These are phyloP conservation scores for Suhomyces bokatorum DNA, from an alignment of 1,139 yeast species.

Conservation along the genomic window DNA sequence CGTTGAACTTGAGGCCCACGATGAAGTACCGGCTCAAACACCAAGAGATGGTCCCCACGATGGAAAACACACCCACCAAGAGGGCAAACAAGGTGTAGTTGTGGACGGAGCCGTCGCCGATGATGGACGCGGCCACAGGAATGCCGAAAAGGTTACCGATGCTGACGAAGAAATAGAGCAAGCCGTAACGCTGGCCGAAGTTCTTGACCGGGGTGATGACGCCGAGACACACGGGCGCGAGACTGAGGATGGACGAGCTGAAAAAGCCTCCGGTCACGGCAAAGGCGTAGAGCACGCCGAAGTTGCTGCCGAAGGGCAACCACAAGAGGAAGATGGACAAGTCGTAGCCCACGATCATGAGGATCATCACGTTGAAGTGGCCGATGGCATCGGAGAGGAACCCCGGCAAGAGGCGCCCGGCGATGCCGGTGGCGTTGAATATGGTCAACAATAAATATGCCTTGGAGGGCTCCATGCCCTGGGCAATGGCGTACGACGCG, in stretches of 20 bases:
- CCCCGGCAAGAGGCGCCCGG: slow-evolving; percentile 43
- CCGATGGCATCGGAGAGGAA: slow-evolving; percentile 40
- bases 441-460: slow-evolving; percentile 40
- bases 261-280: slow-evolving; percentile 38
- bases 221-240: slow-evolving; percentile 44
- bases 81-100: slow-evolving; percentile 38
- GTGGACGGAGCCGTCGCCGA: slow-evolving; percentile 32
- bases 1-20: slow-evolving; percentile 36
- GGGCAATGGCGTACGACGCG: slow-evolving; percentile 45
- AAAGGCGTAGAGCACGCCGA: slow-evolving; percentile 35
- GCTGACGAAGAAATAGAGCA: slow-evolving; percentile 41
- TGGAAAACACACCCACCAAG: slow-evolving; percentile 35
- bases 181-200: slow-evolving; percentile 45
- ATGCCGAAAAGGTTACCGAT: slow-evolving; percentile 43
- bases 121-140: slow-evolving; percentile 48
- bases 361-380: slow-evolving; percentile 39
- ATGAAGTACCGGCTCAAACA: slow-evolving; percentile 30
- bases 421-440: slow-evolving; percentile 41
- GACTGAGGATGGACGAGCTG: slow-evolving; percentile 31
- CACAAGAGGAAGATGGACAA: slow-evolving; percentile 37
- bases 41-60: slow-evolving; percentile 36
- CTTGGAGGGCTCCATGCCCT: slow-evolving; percentile 38
- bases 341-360: slow-evolving; percentile 34
- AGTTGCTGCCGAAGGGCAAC: slow-evolving; percentile 41
- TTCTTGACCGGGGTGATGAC: slow-evolving; percentile 39